Evolutionary conservation across 176 grass and related monocot genomes (phyloP).

Genomic region (Oryza meyeriana): DNA sequence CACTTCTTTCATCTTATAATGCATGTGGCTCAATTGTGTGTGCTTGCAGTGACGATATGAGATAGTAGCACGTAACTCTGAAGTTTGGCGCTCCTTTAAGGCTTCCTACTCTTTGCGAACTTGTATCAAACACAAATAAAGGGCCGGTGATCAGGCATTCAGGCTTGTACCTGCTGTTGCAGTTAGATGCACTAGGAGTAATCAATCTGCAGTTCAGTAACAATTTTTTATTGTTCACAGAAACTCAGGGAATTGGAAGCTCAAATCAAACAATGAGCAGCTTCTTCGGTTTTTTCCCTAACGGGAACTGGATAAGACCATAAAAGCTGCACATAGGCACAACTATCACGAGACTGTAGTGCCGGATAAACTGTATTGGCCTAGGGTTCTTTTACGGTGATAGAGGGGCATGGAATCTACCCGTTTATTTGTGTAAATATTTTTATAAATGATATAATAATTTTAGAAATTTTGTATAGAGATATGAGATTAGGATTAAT

Average conservation of each 20-base stretch:
- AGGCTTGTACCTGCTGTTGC: background rate
- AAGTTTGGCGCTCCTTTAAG: slow-evolving; percentile 20
- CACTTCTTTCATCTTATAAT: background rate
- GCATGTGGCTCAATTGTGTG: background rate
- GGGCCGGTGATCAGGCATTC: background rate
- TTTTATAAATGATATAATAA: too few species aligned
- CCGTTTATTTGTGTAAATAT: too few species aligned
- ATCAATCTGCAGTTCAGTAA: background rate
- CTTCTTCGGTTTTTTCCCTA: background rate
- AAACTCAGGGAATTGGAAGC: background rate
- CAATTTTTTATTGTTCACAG: background rate
- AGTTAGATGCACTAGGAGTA: background rate
- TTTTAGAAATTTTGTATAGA: too few species aligned
- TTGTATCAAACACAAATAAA: background rate
- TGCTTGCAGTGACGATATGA: background rate
- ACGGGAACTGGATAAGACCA: background rate
- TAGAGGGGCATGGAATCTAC: too few species aligned
- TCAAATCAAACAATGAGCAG: background rate
- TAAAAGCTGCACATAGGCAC: too few species aligned
- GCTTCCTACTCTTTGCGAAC: background rate
- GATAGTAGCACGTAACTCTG: slow-evolving; percentile 2
- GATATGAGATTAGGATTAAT: too few species aligned
- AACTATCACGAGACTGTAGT: too few species aligned
- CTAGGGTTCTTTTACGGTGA: too few species aligned
- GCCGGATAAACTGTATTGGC: too few species aligned